phyloP scores from a whole-genome alignment of 2,329 filamentous ascomycete genomes.

The Moelleriella libera region DNA sequence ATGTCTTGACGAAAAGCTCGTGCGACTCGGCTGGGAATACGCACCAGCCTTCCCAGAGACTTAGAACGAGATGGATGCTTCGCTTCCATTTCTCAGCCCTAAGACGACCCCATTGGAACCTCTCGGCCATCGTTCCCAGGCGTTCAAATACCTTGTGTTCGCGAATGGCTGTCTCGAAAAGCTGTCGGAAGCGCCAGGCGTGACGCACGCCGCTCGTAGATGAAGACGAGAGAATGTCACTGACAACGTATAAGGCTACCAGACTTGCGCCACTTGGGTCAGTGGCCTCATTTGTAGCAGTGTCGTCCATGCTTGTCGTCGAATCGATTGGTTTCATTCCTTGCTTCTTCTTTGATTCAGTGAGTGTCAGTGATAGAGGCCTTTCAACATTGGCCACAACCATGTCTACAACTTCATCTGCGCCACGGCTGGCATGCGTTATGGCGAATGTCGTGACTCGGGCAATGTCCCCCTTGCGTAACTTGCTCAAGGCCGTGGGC shows the following conservation, averaged over 20 bases:
- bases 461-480: conserved; percentile 76
- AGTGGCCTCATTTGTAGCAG: conserved; percentile 23
- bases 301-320: conserved; percentile 15
- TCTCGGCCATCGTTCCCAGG: conserved; percentile 60
- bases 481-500: conserved; percentile 57
- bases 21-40: conserved; percentile 63
- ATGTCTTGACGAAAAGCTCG: conserved; percentile 53
- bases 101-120: conserved; percentile 64
- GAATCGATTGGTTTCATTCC: conserved; percentile 18
- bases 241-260: conserved; percentile 64
- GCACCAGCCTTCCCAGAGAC: conserved; percentile 58
- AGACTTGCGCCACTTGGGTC: conserved; percentile 64
- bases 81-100: conserved; percentile 76
- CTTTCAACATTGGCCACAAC: conserved; percentile 69
- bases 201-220: conserved; percentile 67
- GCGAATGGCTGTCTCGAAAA: conserved; percentile 62
- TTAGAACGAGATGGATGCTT: conserved; percentile 54
- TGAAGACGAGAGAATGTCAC: conserved; percentile 65
- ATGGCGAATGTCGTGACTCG: conserved; percentile 81
- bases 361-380: conserved; percentile 60
- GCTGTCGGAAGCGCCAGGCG: conserved; percentile 72
- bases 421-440: conserved; percentile 68
- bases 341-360: conserved; percentile 43
- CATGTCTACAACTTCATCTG: conserved; percentile 83
- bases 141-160: conserved; percentile 57